Evolutionary conservation across 306 rosid genomes (phyloP), one percentile per base, ranked within the genome.

Genomic region (Elaeagnus macrophylla): DNA sequence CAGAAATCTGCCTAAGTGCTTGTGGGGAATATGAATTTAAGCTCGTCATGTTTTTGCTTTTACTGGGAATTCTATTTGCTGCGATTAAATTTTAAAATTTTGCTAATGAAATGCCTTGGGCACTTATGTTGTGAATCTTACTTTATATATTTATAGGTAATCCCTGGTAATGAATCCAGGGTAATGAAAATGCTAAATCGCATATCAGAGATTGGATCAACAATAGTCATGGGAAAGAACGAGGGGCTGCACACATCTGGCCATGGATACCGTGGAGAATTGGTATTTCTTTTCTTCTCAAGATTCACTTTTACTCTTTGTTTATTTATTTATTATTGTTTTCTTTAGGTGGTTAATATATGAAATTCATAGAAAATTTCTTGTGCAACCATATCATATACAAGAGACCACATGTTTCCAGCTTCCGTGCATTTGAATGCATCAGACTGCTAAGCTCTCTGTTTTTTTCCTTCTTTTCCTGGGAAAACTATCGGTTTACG

Each of bases 171-270:
- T 53, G 99, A 91, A 81, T 82, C 96, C 59, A 85, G 96, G 56
- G 99, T 91, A 35, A 91, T 84, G 96, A 73, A 87, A 72, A 91
- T 91, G 99, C 66, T 91, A 60, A 91, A 91, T 66, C 96, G 96
- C 68, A 72, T 91, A 78, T 81, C 99, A 25, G 99, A 91, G 75
- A 82, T 91, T 70, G 96, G 99, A 56, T 80, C 99, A 51, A 74
- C 86, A 39, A 84, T 84, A 71, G 76, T 87, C 35, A 84, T 91
- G 95, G 99, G 99, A 60, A 91, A 71, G 75, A 91, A 80, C 60
- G 95, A 84, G 75, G 58, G 77, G 56, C 67, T 91, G 72, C 99
- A 91, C 86, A 78, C 99, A 57, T 91, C 99, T 76, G 99, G 96
- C 52, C 99, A 91, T 75, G 99, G 68, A 12, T 82, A 91, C 65